Percentiles rank a stretch among this genome's conserved stretches.
Evolutionary conservation across 1,284 basidiomycete genomes (phyloP).

Genomic region (Agroathelia rolfsii): DNA sequence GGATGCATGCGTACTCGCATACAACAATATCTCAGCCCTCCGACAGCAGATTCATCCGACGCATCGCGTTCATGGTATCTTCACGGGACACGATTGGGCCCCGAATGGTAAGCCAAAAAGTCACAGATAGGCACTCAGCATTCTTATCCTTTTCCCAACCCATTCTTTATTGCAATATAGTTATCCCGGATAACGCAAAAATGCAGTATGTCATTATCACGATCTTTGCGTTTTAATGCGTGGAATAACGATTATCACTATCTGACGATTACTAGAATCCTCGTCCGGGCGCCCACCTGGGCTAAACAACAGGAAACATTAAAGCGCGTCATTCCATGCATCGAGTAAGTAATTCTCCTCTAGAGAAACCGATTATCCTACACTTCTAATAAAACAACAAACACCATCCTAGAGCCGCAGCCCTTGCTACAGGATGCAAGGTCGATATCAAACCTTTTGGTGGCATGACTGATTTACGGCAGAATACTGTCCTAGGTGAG

Average conservation of each 20-base stretch:
- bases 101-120: slow-evolving; percentile 46
- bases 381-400: slow-evolving; percentile 8
- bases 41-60: slow-evolving; percentile 63
- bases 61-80: slow-evolving; percentile 58
- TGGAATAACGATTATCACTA: no score
- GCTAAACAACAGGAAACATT: slow-evolving; percentile 46
- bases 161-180: slow-evolving; percentile 24
- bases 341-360: slow-evolving; percentile 41
- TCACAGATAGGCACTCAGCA: slow-evolving; percentile 2
- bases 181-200: slow-evolving; percentile 72
- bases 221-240: no score
- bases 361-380: background rate
- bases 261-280: slow-evolving; percentile 37
- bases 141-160: slow-evolving; percentile 3
- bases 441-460: slow-evolving; percentile 32
- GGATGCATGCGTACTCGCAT: slow-evolving; percentile 67
- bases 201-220: slow-evolving; percentile 35
- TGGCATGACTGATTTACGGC: slow-evolving; percentile 45
- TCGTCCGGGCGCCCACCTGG: slow-evolving; percentile 62
- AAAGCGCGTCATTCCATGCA: slow-evolving; percentile 55
- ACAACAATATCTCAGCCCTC: slow-evolving; percentile 58
- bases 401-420: slow-evolving; percentile 44
- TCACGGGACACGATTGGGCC: slow-evolving; percentile 52
- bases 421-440: slow-evolving; percentile 59
- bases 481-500: slow-evolving; percentile 51